Evolutionary conservation across 345 rosid species (phyloP).

Genomic region (Eucalyptus cloeziana): DNA sequence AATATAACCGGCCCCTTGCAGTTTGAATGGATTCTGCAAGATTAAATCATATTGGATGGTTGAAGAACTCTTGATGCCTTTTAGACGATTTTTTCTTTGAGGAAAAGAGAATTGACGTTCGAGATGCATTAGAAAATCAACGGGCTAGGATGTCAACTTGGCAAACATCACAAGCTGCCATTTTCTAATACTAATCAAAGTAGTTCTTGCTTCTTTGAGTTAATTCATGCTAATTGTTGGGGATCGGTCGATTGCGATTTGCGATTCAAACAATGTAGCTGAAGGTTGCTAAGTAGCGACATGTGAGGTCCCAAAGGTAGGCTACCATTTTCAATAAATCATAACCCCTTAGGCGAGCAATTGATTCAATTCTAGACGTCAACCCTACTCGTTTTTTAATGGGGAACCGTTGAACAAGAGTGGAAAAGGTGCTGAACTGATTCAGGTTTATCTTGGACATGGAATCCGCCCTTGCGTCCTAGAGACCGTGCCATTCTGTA

Average conservation of each 20-base stretch:
- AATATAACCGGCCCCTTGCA: background rate
- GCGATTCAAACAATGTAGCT: no score
- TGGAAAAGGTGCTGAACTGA: background rate
- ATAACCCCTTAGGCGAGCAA: no score
- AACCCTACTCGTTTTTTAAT: background rate
- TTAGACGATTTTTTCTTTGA: background rate
- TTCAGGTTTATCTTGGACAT: background rate
- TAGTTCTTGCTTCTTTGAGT: no score
- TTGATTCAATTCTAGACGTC: background rate
- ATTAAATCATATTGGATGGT: background rate
- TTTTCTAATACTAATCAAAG: no score
- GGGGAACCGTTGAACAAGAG: background rate
- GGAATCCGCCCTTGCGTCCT: background rate
- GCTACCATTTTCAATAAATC: no score
- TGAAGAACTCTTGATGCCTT: background rate
- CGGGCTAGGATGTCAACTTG: no score
- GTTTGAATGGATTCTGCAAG: background rate
- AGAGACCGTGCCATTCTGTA: no score
- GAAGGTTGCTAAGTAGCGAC: no score
- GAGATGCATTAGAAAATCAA: background rate
- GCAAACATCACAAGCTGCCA: no score
- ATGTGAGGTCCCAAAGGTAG: no score
- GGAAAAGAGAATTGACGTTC: background rate
- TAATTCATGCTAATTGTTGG: no score
- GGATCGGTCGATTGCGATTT: no score